These are phyloP conservation scores for Actinidia chinensis DNA, from an alignment of 179 eudicot species.

Conservation along the genomic window DNA sequence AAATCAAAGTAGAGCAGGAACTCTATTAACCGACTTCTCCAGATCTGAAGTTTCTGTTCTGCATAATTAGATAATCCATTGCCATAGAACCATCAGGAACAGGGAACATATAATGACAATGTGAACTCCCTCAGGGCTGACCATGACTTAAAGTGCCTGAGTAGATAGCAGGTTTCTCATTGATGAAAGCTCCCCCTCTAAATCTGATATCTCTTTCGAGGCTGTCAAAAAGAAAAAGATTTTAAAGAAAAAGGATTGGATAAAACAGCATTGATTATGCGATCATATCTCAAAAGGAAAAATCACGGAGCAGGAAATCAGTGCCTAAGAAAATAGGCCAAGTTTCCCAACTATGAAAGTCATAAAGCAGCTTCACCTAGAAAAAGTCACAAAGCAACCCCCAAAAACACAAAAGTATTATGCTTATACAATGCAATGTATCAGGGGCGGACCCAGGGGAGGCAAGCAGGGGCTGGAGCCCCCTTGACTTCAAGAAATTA, in stretches of 20 bases:
- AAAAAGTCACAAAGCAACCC: slow-evolving; percentile 6
- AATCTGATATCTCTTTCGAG: slow-evolving; percentile 95
- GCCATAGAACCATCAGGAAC: slow-evolving; percentile 42
- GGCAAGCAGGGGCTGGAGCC: no score
- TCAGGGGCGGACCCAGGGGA: no score
- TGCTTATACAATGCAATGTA: not conserved
- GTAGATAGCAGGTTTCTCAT: slow-evolving; percentile 92
- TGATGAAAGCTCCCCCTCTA: slow-evolving; percentile 94
- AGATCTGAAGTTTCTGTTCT: slow-evolving; percentile 66
- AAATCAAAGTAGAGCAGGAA: slow-evolving; percentile 92
- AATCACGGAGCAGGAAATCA: not conserved
- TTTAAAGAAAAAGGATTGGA: not conserved
- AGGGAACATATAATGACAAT: slow-evolving; percentile 50
- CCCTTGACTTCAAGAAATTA: no score
- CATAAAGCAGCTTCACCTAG: no score
- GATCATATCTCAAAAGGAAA: not conserved
- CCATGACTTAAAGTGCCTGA: slow-evolving; percentile 90
- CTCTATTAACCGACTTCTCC: slow-evolving; percentile 73
- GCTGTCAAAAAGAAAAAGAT: slow-evolving; percentile 34
- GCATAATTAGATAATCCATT: slow-evolving; percentile 39
- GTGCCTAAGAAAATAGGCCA: not conserved
- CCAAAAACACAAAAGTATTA: not conserved
- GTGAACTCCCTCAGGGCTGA: slow-evolving; percentile 87
- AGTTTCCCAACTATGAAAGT: not conserved
- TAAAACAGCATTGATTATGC: not conserved